Evolutionary conservation across 2,329 filamentous ascomycete species (phyloP), one percentile per base, ranked within the genome.

Genomic region (Xylariomycetidae sp.): DNA sequence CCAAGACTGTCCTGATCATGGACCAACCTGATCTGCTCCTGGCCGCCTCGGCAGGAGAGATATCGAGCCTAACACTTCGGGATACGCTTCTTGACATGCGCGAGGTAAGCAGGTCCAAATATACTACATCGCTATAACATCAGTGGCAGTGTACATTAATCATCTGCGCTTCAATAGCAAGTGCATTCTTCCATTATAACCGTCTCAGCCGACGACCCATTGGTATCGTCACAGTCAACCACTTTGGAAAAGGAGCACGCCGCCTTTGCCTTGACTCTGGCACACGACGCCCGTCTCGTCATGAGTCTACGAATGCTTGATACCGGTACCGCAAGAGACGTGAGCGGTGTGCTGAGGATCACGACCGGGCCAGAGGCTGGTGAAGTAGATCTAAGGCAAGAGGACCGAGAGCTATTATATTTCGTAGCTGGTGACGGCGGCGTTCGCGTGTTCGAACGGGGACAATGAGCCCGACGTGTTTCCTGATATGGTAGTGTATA

Each of bases 301-400:
- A 62, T 94, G 49, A 77, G 85, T 41, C 64, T 92, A 37, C 70
- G 89, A 33, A 72, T 82, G 51, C 60, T 97, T 40, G 88, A 94
- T 53, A 94, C 88, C 0, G 90, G 90, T 1, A 80, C 81, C n/a
- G 89, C 90, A 42, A 82, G 75, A 55, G 90, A 96, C 61, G 86
- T 97, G 19, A 94, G 86, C 61, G 90, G 90, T 3, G 88, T 95
- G 27, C 53, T 96, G 42, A 74, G 88, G 45, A 70, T 92, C 31
- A 89, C 84, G 13, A 69, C 71, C 27, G 80, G 80, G 4, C 64
- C 59, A 12, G 56, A 52, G 16, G 51, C 46, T 26, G 40, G 39
- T 16, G 49, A 33, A 28, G 41, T 32, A 8, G 51, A 53, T 17
- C 43, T 33, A 18, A 48, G 41, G 15, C 50, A 65, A 2, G 71